Evolutionary conservation across 345 rosid genomes (phyloP), one percentile per base, ranked within the genome.

Genomic region (Geranium brycei): DNA sequence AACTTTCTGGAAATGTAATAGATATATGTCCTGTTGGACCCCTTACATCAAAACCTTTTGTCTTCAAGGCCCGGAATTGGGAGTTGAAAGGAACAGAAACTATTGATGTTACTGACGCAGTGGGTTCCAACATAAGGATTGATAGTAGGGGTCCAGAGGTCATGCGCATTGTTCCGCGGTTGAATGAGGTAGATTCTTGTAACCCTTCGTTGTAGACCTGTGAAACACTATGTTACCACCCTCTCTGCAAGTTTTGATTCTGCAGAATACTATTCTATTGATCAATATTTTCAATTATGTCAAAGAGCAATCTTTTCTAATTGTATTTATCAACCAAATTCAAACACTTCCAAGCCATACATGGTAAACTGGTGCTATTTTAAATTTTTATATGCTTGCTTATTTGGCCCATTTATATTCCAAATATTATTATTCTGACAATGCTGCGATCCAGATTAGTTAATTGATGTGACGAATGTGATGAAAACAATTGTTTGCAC

Each of bases 1-100:
- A 93, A 69, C 97, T 93, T 63, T 91, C 97, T 70, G 99, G 99
- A 81, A 93, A 91, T 64, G 95, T 91, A 8, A 93, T 93, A 31
- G 99, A 93, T 66, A 93, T 93, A 18, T 93, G 99, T 79, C 99
- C 99, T 61, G 99, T 91, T 15, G 97, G 99, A 61, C 97, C 99
- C 64, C 88, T 93, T 62, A 93, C 97, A 53, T 93, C 99, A 30
- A 93, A 93, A 74, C 96, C 99, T 1, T 93, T 91, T 82, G 99
- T 97, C 62, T 93, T 93, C 75, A 93, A 88, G 77, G 97, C 99
- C 18, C 87, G 99, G 74, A 93, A 93, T 71, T 93, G 97, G 99
- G 99, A 93, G 76, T 80, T 93, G 80, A 93, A 91, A 75, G 99
- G 89, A 64, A 93, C 99, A 38, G 97, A 93, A 73, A 93, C 77